A percentile compares a stretch with the other conserved stretches of the same genome.
phyloP scores from a whole-genome alignment of 192 early-diverging fungal species.

The Coemansia umbellata region DNA sequence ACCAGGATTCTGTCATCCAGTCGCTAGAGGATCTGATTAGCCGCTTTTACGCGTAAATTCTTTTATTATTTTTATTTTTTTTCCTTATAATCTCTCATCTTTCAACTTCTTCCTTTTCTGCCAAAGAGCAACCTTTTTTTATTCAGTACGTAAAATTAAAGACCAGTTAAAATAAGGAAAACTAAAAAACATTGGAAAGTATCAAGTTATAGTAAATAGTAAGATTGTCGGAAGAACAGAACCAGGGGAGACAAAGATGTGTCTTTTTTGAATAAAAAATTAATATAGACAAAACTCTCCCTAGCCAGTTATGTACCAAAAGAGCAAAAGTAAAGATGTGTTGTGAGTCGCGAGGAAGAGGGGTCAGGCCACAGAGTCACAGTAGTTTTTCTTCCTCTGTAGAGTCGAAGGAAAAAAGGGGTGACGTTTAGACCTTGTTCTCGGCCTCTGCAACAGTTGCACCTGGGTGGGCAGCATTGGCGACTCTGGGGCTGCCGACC shows the following conservation, averaged over 20 bases:
- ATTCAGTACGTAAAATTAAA: not conserved
- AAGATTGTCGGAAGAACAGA: too few relatives aligned
- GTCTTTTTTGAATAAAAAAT: too few relatives aligned
- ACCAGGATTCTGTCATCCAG: constrained; percentile 46
- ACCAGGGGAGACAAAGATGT: too few relatives aligned
- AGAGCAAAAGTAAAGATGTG: too few relatives aligned
- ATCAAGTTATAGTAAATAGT: too few relatives aligned
- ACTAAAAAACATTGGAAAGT: not conserved
- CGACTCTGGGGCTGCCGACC: constrained; percentile 24
- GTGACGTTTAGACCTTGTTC: constrained; percentile 48
- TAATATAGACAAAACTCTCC: too few relatives aligned
- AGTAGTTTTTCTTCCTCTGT: too few relatives aligned
- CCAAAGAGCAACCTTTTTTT: not conserved
- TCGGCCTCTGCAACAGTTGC: constrained; percentile 18
- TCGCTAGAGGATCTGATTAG: constrained; percentile 41
- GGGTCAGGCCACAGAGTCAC: too few relatives aligned
- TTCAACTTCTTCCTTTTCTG: too few relatives aligned
- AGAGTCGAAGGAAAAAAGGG: too few relatives aligned
- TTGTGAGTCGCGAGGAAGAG: too few relatives aligned
- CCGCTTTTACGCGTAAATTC: constrained; percentile 24
- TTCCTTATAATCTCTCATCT: not conserved
- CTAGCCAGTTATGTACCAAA: too few relatives aligned
- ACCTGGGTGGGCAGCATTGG: constrained; percentile 11
- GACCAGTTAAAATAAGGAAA: not conserved
- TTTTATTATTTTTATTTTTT: constrained; percentile 4